Percentiles rank a stretch among this genome's conserved stretches.
phyloP scores from a whole-genome alignment of 2,329 filamentous ascomycete species.

The Ascochyta lentis region DNA sequence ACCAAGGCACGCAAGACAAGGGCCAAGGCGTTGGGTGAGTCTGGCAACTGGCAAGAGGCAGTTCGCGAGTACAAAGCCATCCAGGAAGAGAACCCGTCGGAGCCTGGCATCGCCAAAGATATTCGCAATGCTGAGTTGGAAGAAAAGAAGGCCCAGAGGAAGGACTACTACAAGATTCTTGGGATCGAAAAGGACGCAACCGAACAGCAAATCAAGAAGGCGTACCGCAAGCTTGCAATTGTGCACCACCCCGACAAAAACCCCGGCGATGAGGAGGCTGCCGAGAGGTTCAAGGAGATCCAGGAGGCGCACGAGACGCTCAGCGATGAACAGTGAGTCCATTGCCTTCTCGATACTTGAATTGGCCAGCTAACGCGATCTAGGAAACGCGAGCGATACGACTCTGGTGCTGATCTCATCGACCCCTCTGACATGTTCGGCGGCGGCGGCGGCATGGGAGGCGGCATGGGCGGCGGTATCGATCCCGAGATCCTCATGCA shows the following conservation, averaged over 20 bases:
- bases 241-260: slow-evolving; percentile 98
- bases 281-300: slow-evolving; percentile 95
- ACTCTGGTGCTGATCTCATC: slow-evolving; percentile 89
- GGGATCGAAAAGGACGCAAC: slow-evolving; percentile 84
- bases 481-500: slow-evolving; percentile 45
- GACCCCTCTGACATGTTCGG: slow-evolving; percentile 88
- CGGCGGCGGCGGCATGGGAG: slow-evolving; percentile 63
- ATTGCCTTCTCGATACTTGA: not conserved
- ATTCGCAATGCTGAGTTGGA: slow-evolving; percentile 90
- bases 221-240: slow-evolving; percentile 93
- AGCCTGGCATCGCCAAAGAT: slow-evolving; percentile 81
- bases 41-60: slow-evolving; percentile 90
- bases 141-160: slow-evolving; percentile 95
- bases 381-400: slow-evolving; percentile 87
- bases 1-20: slow-evolving; percentile 91
- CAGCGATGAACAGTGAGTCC: slow-evolving; percentile 85
- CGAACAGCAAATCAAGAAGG: slow-evolving; percentile 90
- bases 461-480: slow-evolving; percentile 55
- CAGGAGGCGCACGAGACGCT: slow-evolving; percentile 96
- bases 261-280: slow-evolving; percentile 81
- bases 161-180: slow-evolving; percentile 99
- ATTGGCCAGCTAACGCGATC: slow-evolving; percentile 9
- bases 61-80: slow-evolving; percentile 88
- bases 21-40: slow-evolving; percentile 84
- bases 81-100: slow-evolving; percentile 80